Evolutionary conservation across 1,284 basidiomycete species (phyloP).

Genomic region (Heterobasidion occidentale): DNA sequence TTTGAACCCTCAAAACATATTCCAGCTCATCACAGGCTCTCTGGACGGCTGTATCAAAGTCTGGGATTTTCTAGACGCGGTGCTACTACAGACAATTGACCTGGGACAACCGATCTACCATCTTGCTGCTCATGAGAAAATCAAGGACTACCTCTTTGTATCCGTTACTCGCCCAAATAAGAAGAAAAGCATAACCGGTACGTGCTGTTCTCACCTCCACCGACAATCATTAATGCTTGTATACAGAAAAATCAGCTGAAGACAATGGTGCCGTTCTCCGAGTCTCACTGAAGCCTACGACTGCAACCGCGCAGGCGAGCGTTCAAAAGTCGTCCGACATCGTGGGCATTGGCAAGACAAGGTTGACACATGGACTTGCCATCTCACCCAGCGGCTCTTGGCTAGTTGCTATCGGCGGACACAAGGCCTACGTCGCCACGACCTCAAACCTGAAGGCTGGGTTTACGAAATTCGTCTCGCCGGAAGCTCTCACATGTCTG

Average conservation of each 20-base stretch:
- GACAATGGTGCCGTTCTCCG: conserved; percentile 52
- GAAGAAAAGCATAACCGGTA: conserved; percentile 38
- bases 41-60: conserved; percentile 79
- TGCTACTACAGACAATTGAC: conserved; percentile 68
- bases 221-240: conserved; percentile 3
- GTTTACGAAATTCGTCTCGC: conserved; percentile 82
- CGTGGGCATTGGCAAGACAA: conserved; percentile 61
- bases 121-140: conserved; percentile 60
- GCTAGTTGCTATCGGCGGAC: conserved; percentile 74
- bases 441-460: conserved; percentile 50
- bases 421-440: conserved; percentile 76
- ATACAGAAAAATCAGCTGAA: conserved; percentile 14
- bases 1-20: conserved; percentile 80
- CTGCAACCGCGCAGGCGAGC: conserved; percentile 30
- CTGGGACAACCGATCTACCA: conserved; percentile 67
- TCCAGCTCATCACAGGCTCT: conserved; percentile 86
- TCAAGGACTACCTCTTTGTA: conserved; percentile 66
- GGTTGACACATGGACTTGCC: conserved; percentile 53
- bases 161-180: conserved; percentile 47
- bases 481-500: conserved; percentile 78
- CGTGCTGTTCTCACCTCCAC: conserved; percentile 13
- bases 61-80: conserved; percentile 92
- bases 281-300: conserved; percentile 49
- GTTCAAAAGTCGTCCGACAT: conserved; percentile 45
- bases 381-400: conserved; percentile 77